Evolutionary conservation across 805 yeast genomes (phyloP), one percentile per base, ranked within the genome.

Genomic region (Saturnispora mendoncae): DNA sequence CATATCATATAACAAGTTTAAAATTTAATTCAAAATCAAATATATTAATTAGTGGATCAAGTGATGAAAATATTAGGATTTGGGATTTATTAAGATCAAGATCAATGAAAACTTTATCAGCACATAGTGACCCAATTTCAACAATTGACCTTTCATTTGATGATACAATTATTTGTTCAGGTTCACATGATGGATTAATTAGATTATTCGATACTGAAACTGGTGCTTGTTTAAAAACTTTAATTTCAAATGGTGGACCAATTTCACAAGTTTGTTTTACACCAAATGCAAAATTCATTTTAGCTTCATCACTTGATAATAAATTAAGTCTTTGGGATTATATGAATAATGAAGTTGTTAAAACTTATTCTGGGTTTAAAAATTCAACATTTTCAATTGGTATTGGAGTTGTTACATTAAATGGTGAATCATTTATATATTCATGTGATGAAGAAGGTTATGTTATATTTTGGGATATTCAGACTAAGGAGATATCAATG

Each of bases 91-190:
- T 68, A 25, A 66, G 75, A 15, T 94, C 94, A 1, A 70, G 70
- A 30, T 73, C 84, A 42, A 62, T 86, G 51, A 78, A 82, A 54
- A 84, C 94, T 0, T 64, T 90, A 38, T 82, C 94, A 30, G 97
- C 97, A 0, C 98, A 90, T 61, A 76, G 94, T 0, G 97, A 86
- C 51, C 94, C 97, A 0, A 83, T 92, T 2, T 76, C 84, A 18
- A 71, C 84, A 0, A 66, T 88, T 1, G 80, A 85, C 51, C 62
- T 90, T 36, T 75, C 84, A 2, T 77, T 74, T 42, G 95, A 84
- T 50, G 87, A 88, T 44, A 72, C 95, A 0, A 75, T 92, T 28
- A 74, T 92, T 7, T 82, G 79, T 3, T 81, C 94, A 47, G 92
- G 94, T 0, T 81, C 95, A 14, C 82, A 80, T 57, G 98, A 90